Percentiles rank a stretch among this genome's conserved stretches.
These are phyloP conservation scores for Suhomyces anneliseae DNA, from an alignment of 1,139 yeast species.

Conservation along the genomic window DNA sequence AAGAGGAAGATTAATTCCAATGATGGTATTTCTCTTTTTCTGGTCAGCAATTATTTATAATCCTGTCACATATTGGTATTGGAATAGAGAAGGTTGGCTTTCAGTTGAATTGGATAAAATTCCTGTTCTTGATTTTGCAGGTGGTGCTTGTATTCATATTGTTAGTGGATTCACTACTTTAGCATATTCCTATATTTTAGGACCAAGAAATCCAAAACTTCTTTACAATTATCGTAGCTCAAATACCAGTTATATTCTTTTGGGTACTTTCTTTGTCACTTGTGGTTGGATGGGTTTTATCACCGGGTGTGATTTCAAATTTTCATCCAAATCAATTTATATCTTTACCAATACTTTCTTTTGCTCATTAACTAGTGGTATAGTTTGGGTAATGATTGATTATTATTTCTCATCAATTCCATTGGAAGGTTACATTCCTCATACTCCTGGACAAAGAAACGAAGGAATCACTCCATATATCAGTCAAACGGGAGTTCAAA, in stretches of 20 bases:
- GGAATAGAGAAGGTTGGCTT: conserved; percentile 64
- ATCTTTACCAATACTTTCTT: conserved; percentile 38
- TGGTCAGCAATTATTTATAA: conserved; percentile 63
- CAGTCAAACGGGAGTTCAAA: conserved; percentile 22
- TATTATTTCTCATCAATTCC: conserved; percentile 43
- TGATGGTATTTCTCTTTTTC: conserved; percentile 49
- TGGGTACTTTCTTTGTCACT: conserved; percentile 49
- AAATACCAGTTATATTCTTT: conserved; percentile 43
- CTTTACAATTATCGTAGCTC: conserved; percentile 40
- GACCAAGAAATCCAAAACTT: conserved; percentile 48
- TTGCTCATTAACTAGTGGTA: conserved; percentile 37
- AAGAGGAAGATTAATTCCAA: conserved; percentile 55
- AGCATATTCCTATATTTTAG: conserved; percentile 59
- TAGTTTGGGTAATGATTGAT: conserved; percentile 42
- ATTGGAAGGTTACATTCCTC: conserved; percentile 22
- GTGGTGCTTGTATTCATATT: conserved; percentile 64
- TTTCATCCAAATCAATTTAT: conserved; percentile 34
- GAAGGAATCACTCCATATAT: conserved; percentile 2
- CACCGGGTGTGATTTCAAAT: conserved; percentile 46
- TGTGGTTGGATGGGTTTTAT: conserved; percentile 50
- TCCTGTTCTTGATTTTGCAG: conserved; percentile 64
- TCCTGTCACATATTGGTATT: conserved; percentile 66
- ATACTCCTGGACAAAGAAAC: neutral
- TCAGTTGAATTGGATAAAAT: conserved; percentile 35
- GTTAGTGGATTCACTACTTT: conserved; percentile 60